Conservation (phyloP, 78 protist genomes). For the Tieghemostelium lacteum region DNA sequence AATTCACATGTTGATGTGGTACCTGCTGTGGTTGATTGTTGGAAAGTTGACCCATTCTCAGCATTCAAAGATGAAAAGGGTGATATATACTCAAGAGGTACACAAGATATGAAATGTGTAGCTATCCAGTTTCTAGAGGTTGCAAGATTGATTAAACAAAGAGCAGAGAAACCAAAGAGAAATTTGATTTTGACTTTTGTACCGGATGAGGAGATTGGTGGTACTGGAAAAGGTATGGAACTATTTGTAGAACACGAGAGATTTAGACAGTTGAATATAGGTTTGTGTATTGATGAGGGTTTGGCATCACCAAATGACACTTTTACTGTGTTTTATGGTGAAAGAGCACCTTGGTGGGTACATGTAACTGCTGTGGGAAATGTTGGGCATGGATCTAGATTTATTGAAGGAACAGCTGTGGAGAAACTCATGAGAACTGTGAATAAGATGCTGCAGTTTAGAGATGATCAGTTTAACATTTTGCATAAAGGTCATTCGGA, state of each 20-base stretch:
- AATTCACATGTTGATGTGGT: constrained; percentile 93
- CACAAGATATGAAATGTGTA: constrained; percentile 97
- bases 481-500: constrained; percentile 63
- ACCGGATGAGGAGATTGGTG: constrained; percentile 95
- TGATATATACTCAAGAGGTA: constrained; percentile 88
- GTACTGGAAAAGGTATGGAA: constrained; percentile 81
- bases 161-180: constrained; percentile 18
- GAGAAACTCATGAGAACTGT: constrained; percentile 68
- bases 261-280: constrained; percentile 82
- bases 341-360: constrained; percentile 88
- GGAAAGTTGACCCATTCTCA: constrained; percentile 82
- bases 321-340: constrained; percentile 89
- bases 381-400: constrained; percentile 91
- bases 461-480: constrained; percentile 65
- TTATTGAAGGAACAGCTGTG: constrained; percentile 85
- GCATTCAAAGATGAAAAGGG: constrained; percentile 77
- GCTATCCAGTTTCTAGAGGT: constrained; percentile 85
- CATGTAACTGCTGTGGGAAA: constrained; percentile 83
- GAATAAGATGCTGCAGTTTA: constrained; percentile 65
- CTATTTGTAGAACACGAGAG: constrained; percentile 36
- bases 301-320: constrained; percentile 80
- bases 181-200: constrained; percentile 63
- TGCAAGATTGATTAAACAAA: constrained; percentile 24
- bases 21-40: constrained; percentile 80
- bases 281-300: constrained; percentile 89